Conservation (phyloP, 441 rosid species). For the Jatropha podagrica region DNA sequence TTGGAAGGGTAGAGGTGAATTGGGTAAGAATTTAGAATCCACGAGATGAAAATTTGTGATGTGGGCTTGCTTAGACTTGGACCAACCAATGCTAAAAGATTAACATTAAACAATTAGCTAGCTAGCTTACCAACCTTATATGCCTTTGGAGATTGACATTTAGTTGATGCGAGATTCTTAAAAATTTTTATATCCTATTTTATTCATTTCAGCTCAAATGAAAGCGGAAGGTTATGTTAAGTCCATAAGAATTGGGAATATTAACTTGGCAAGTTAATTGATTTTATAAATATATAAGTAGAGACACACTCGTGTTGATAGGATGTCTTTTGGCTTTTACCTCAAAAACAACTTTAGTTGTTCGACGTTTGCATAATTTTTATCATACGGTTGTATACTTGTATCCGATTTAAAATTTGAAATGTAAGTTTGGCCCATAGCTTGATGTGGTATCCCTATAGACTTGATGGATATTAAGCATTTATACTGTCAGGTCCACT, state of each 20-base stretch:
- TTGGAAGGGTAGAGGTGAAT: no score
- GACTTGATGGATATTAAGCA: background rate
- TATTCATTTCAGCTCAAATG: background rate
- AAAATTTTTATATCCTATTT: background rate
- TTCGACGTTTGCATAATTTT: background rate
- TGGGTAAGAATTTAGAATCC: no score
- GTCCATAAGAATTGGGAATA: background rate
- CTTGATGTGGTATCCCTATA: background rate
- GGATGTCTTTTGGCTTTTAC: background rate
- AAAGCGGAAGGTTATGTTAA: background rate
- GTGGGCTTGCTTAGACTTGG: no score
- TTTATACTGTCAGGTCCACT: background rate
- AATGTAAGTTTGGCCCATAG: constrained; percentile 1
- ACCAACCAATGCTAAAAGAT: no score
- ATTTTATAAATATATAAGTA: background rate
- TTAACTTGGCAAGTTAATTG: background rate
- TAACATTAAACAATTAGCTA: no score
- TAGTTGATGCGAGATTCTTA: no score
- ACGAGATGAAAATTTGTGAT: no score
- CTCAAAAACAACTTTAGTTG: background rate
- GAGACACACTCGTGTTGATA: background rate
- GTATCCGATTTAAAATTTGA: background rate
- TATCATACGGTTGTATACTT: background rate
- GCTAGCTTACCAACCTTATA: no score
- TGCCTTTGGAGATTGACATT: no score